Conservation (phyloP, 192 early-diverging fungal species). For the Kickxella alabastrina region DNA sequence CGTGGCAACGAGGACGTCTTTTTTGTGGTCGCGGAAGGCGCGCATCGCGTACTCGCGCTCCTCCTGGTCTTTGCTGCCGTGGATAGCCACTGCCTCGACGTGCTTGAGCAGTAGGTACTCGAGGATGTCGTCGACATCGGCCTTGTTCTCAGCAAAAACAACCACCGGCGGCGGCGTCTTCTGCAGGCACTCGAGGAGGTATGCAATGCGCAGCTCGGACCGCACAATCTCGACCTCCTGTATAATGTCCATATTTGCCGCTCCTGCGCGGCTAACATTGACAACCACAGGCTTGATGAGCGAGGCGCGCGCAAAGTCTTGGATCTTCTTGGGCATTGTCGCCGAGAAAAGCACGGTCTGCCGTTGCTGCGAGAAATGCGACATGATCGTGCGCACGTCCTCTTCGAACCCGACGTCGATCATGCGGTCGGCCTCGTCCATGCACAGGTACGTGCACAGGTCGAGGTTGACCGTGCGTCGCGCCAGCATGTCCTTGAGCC, state of each 20-base stretch:
- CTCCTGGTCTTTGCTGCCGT: slow-evolving; percentile 95
- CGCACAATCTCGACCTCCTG: slow-evolving; percentile 98
- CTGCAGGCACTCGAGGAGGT: slow-evolving; percentile 91
- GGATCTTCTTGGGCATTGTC: slow-evolving; percentile 98
- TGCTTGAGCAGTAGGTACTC: slow-evolving; percentile 94
- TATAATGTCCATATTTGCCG: slow-evolving; percentile 93
- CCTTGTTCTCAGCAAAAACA: slow-evolving; percentile 98
- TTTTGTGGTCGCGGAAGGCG: slow-evolving; percentile 83
- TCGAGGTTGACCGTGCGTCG: slow-evolving; percentile 87
- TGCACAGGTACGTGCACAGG: slow-evolving; percentile 82
- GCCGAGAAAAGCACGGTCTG: slow-evolving; percentile 96
- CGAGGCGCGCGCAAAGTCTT: slow-evolving; percentile 88
- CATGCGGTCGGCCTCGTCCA: slow-evolving; percentile 99
- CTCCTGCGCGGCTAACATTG: slow-evolving; percentile 97
- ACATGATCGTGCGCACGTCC: slow-evolving; percentile 92
- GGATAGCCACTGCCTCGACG: slow-evolving; percentile 91
- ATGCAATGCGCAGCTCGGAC: slow-evolving; percentile 91
- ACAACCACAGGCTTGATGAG: slow-evolving; percentile 87
- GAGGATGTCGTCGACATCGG: slow-evolving; percentile 98
- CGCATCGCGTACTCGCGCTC: slow-evolving; percentile 95
- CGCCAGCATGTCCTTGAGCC: slow-evolving; percentile 87
- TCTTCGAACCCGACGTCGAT: slow-evolving; percentile 99
- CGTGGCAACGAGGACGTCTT: slow-evolving; percentile 95
- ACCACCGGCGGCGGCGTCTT: slow-evolving; percentile 95
- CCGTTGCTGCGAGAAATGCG: slow-evolving; percentile 89